Percentiles rank a stretch among this genome's conserved stretches.
These are phyloP conservation scores for Tetrahymena elliotti DNA, from an alignment of 73 alveolate species.

Conservation along the genomic window DNA sequence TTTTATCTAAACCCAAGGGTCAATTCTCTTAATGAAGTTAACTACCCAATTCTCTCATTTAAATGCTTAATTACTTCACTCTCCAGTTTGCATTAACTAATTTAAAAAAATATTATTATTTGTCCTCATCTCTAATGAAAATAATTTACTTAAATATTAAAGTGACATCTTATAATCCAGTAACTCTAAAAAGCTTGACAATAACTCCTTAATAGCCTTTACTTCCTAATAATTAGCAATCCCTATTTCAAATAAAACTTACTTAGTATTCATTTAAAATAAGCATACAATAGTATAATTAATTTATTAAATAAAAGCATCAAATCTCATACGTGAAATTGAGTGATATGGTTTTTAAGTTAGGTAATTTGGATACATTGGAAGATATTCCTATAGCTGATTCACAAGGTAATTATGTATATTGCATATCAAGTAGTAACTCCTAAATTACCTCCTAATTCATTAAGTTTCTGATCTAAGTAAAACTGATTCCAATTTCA, in stretches of 20 bases:
- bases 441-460: background rate
- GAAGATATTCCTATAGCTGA: background rate
- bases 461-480: background rate
- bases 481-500: background rate
- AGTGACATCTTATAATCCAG: background rate
- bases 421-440: background rate
- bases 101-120: background rate
- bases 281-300: background rate
- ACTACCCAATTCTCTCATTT: background rate
- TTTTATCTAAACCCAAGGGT: background rate
- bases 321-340: background rate
- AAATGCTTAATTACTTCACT: background rate
- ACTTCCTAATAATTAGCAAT: background rate
- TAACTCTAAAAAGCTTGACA: background rate
- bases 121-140: background rate
- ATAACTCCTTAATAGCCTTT: background rate
- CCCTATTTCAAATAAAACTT: background rate
- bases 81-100: background rate
- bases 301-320: too few species aligned
- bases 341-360: background rate
- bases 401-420: background rate
- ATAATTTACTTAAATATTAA: background rate
- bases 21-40: background rate
- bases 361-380: background rate
- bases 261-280: too few species aligned